phyloP scores from a whole-genome alignment of 768 basidiomycete species.

The Scleroderma bovista region DNA sequence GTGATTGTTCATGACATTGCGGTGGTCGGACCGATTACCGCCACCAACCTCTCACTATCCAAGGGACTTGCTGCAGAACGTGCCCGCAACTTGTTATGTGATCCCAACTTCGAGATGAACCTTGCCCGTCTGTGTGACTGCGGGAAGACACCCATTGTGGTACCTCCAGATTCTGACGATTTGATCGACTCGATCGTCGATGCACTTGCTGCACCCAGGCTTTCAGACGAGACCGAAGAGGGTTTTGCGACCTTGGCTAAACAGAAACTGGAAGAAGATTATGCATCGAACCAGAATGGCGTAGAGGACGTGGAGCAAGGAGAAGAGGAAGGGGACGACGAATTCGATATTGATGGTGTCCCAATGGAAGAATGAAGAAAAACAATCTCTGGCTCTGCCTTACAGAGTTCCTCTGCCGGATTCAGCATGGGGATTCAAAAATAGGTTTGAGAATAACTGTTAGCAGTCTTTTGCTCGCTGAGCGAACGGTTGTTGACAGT shows the following conservation, averaged over 20 bases:
- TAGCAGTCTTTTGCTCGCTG: conserved; percentile 27
- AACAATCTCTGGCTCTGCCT: neutral
- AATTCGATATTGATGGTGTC: conserved; percentile 11
- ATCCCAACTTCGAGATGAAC: conserved; percentile 39
- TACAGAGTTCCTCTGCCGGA: neutral
- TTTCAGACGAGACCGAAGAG: conserved; percentile 43
- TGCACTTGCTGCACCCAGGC: conserved; percentile 13
- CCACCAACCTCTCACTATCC: conserved; percentile 52
- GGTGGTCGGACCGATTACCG: conserved; percentile 58
- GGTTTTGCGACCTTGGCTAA: conserved; percentile 44
- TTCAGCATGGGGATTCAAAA: conserved; percentile 13
- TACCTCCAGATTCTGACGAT: conserved; percentile 11
- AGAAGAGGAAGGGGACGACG: conserved; percentile 12
- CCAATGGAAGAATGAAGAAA: conserved; percentile 11
- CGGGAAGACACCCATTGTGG: conserved; percentile 12
- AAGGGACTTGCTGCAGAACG: conserved; percentile 64
- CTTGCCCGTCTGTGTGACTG: conserved; percentile 43
- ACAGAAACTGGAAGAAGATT: conserved; percentile 25
- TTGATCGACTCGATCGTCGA: conserved; percentile 9
- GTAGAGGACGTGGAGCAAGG: conserved; percentile 1
- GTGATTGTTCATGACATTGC: conserved; percentile 54
- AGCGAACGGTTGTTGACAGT: conserved; percentile 29
- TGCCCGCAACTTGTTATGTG: conserved; percentile 48
- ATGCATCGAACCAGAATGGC: conserved; percentile 3
- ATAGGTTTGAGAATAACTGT: conserved; percentile 30